Conservation (phyloP, 169 alveolate genomes). For the Plasmodium reichenowi region DNA sequence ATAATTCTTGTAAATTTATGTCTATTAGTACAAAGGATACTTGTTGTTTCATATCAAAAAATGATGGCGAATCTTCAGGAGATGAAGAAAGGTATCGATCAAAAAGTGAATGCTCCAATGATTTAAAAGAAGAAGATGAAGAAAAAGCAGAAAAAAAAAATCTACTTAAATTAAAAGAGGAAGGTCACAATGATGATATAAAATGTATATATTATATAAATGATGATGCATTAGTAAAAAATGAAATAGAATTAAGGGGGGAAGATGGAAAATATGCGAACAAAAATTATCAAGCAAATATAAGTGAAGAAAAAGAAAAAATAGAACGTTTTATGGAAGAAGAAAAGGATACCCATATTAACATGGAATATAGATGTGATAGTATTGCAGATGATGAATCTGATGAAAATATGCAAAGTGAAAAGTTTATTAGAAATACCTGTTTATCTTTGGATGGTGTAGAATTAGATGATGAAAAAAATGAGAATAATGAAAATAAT, state of each 20-base stretch:
- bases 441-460: conserved; percentile 8
- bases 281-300: neutral
- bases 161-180: conserved; percentile 7
- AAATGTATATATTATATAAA: conserved; percentile 1
- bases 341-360: conserved; percentile 3
- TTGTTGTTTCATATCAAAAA: conserved; percentile 31
- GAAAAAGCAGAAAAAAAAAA: conserved; percentile 6
- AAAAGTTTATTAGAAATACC: conserved; percentile 16
- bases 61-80: conserved; percentile 26
- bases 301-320: conserved; percentile 5
- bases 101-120: conserved; percentile 7
- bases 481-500: neutral
- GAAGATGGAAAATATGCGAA: conserved; percentile 9
- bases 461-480: conserved; percentile 5
- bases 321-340: neutral
- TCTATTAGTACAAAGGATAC: conserved; percentile 74
- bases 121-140: conserved; percentile 9
- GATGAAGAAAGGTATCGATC: conserved; percentile 55
- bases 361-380: conserved; percentile 10
- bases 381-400: neutral
- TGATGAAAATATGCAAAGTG: neutral
- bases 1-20: conserved; percentile 59
- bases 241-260: neutral
- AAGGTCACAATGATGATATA: conserved; percentile 7
- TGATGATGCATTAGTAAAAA: neutral